Evolutionary conservation across 257 asterid genomes (phyloP).

Genomic region (Echites panduratus): DNA sequence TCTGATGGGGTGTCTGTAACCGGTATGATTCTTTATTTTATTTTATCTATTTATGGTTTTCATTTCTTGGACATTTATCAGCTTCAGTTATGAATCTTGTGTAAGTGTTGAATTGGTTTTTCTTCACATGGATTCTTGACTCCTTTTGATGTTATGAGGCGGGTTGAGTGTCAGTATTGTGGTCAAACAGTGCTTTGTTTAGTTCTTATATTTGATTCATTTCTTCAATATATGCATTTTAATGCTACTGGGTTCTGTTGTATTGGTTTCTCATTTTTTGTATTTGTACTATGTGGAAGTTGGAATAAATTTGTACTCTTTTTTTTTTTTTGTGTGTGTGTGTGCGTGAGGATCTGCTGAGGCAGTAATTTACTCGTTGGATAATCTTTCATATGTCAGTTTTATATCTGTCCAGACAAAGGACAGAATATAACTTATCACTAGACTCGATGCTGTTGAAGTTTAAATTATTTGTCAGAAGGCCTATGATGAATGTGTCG

Average conservation of each 20-base stretch:
- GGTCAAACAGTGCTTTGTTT: constrained; percentile 5
- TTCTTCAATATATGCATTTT: not conserved
- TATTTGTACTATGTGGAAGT: not conserved
- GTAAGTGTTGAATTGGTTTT: constrained; percentile 8
- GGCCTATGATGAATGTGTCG: not conserved
- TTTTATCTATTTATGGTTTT: not conserved
- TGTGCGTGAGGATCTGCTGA: constrained; percentile 35
- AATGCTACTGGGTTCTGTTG: not conserved
- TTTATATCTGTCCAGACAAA: not conserved
- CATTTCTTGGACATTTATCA: not conserved
- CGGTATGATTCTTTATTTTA: constrained; percentile 16
- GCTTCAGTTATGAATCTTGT: not conserved
- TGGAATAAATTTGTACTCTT: constrained; percentile 1
- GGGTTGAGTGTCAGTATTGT: not conserved
- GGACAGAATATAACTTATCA: not conserved
- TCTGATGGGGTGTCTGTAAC: constrained; percentile 25
- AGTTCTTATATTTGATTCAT: not conserved
- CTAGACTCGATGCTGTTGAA: not conserved
- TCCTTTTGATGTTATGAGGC: not conserved
- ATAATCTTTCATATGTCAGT: not conserved
- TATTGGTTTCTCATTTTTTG: not conserved
- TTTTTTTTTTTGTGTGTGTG: constrained; percentile 13
- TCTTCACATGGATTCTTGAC: constrained; percentile 7
- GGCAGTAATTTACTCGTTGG: not conserved
- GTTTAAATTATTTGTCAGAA: not conserved